These are phyloP conservation scores for Lichina pygmaea DNA, from an alignment of 495 filamentous ascomycete genomes.

Conservation along the genomic window DNA sequence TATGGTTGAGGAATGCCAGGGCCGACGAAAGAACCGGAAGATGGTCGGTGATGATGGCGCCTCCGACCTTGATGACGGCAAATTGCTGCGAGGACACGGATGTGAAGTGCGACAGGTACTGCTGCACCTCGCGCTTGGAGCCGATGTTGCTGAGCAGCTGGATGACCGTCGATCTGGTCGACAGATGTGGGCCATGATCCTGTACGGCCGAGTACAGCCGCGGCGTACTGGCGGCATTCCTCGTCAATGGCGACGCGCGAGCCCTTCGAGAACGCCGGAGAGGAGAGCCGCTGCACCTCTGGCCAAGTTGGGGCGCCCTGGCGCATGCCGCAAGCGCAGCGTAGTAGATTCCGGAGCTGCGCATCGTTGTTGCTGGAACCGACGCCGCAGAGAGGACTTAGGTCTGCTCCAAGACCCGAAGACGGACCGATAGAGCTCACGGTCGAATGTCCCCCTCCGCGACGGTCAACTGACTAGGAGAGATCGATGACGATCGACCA, in stretches of 20 bases:
- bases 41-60: conserved; percentile 90
- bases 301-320: too few species aligned
- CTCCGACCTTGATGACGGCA: conserved; percentile 96
- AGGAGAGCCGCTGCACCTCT: too few species aligned
- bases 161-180: conserved; percentile 67
- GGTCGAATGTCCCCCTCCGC: too few species aligned
- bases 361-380: too few species aligned
- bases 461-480: too few species aligned
- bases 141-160: conserved; percentile 89
- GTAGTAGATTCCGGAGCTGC: too few species aligned
- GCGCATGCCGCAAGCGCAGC: too few species aligned
- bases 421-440: too few species aligned
- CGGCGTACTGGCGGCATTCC: neutral
- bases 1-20: conserved; percentile 78
- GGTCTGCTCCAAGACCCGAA: too few species aligned
- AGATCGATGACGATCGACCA: too few species aligned
- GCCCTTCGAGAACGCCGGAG: too few species aligned
- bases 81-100: conserved; percentile 95
- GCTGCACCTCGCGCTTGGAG: conserved; percentile 90
- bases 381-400: too few species aligned
- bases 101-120: conserved; percentile 93
- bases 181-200: neutral
- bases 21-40: conserved; percentile 68
- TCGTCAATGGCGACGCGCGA: neutral
- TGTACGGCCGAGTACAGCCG: neutral